phyloP scores from a whole-genome alignment of 345 rosid species.

The Bruguiera sexangula region DNA sequence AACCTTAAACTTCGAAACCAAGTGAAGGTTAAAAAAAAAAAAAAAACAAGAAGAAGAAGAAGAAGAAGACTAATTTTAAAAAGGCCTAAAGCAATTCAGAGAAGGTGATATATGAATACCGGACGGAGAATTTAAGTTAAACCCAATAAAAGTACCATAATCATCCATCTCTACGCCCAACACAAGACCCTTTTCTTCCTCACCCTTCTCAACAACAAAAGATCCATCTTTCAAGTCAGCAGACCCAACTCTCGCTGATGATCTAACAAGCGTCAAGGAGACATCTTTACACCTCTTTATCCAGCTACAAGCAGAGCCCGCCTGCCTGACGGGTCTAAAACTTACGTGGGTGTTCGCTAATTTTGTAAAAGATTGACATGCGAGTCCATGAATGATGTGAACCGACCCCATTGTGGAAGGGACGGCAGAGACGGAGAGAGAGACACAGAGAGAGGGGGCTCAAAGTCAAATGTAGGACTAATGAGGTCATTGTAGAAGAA shows the following conservation, averaged over 20 bases:
- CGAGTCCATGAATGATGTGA: constrained; percentile 19
- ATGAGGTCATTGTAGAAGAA: constrained; percentile 13
- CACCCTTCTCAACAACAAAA: constrained; percentile 22
- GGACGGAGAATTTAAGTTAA: constrained; percentile 48
- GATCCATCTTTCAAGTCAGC: constrained; percentile 15
- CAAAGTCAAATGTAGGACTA: neutral
- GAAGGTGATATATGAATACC: constrained; percentile 26
- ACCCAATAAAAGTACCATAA: constrained; percentile 63
- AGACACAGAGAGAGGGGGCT: neutral
- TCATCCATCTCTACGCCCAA: constrained; percentile 56
- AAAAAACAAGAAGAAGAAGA: neutral
- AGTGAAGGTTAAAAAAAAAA: neutral
- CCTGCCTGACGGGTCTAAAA: constrained; percentile 15
- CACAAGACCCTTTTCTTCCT: constrained; percentile 33
- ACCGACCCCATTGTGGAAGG: constrained; percentile 43
- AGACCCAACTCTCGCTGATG: constrained; percentile 12
- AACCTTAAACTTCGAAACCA: neutral
- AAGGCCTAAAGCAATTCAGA: neutral
- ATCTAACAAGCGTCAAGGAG: constrained; percentile 28
- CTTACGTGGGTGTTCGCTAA: neutral
- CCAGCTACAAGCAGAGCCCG: constrained; percentile 30
- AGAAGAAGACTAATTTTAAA: neutral
- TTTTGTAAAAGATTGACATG: constrained; percentile 18
- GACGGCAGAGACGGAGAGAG: neutral
- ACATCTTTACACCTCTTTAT: constrained; percentile 20